A percentile compares a stretch with the other conserved stretches of the same genome.
Evolutionary conservation across 2,329 filamentous ascomycete genomes (phyloP).

Genomic region (Thielaviopsis cerberus): DNA sequence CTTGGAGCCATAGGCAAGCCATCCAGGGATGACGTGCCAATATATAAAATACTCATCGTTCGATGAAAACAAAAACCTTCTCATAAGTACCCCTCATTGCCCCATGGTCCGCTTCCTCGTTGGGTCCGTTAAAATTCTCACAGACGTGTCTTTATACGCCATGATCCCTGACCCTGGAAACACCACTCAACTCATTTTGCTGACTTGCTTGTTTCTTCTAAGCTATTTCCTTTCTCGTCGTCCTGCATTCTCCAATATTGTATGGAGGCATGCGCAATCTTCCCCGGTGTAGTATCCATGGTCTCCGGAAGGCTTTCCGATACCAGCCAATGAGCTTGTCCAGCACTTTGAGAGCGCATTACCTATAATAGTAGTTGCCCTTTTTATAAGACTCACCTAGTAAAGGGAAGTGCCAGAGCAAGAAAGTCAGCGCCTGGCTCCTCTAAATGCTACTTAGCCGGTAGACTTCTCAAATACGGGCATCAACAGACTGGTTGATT

Average conservation of each 20-base stretch:
- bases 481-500: background rate
- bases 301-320: background rate
- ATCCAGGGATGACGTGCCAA: background rate
- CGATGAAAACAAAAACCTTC: background rate
- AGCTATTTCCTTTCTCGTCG: background rate
- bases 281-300: background rate
- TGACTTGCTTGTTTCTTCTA: background rate
- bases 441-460: background rate
- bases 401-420: background rate
- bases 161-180: background rate
- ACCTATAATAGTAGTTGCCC: background rate
- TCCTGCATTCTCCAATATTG: background rate
- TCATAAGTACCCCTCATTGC: background rate
- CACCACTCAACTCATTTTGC: background rate
- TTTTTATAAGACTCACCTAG: background rate
- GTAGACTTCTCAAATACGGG: background rate
- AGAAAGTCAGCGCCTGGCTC: background rate
- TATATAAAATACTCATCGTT: background rate
- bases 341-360: background rate
- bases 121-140: background rate
- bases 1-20: background rate
- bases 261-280: background rate
- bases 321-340: background rate
- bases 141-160: background rate
- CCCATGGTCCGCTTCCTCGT: background rate